phyloP scores from a whole-genome alignment of 225 moss, liverwort and hornwort genomes.

The Bryoerythrophyllum caledonicum region DNA sequence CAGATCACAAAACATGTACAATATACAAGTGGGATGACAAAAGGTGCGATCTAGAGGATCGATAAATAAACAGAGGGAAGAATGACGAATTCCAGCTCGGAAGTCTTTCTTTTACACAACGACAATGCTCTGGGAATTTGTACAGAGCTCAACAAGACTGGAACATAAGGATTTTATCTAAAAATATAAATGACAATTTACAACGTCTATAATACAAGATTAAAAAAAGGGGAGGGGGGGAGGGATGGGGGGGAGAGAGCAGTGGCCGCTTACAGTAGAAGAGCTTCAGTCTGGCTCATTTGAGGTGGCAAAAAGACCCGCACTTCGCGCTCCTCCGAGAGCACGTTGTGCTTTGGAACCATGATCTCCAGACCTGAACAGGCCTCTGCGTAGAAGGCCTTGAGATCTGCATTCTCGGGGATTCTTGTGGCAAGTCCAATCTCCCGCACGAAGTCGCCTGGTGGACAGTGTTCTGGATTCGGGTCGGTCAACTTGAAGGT shows the following conservation, averaged over 20 bases:
- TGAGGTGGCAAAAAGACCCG: conserved; percentile 74
- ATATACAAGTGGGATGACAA: not conserved
- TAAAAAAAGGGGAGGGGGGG: not conserved
- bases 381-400: conserved; percentile 72
- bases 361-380: conserved; percentile 82
- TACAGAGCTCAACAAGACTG: conserved; percentile 47
- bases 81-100: conserved; percentile 43
- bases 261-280: conserved; percentile 46
- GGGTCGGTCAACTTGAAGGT: conserved; percentile 79
- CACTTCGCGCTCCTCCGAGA: conserved; percentile 86
- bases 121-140: conserved; percentile 40
- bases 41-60: conserved; percentile 16
- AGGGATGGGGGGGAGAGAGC: not conserved
- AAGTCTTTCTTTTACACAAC: conserved; percentile 43
- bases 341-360: conserved; percentile 81
- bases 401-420: conserved; percentile 78
- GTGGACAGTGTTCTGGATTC: conserved; percentile 82
- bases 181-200: conserved; percentile 57
- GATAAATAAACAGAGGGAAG: conserved; percentile 32
- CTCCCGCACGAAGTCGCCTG: conserved; percentile 85
- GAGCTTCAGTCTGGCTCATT: conserved; percentile 71
- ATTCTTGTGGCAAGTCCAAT: conserved; percentile 83
- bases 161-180: conserved; percentile 32
- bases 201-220: conserved; percentile 58
- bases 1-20: too few species aligned